phyloP scores from a whole-genome alignment of 768 basidiomycete species.

The Tulasnella sp. region DNA sequence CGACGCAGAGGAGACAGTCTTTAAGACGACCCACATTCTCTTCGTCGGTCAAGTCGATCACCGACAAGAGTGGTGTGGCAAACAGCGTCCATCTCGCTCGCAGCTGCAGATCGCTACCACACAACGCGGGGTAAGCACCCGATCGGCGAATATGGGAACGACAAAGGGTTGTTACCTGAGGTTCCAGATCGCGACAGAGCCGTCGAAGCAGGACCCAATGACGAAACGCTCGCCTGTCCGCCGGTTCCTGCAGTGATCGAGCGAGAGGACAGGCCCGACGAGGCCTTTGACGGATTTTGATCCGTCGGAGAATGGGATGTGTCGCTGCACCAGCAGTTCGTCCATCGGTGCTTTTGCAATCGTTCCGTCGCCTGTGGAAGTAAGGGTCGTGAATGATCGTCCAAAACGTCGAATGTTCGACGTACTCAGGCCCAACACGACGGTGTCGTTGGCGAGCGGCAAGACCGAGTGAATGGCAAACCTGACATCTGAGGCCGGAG shows the following conservation, averaged over 20 bases:
- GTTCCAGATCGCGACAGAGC: slow-evolving; percentile 64
- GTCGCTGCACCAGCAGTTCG: background rate
- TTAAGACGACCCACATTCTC: slow-evolving; percentile 44
- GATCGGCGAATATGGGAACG: too few relatives aligned
- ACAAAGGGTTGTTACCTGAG: slow-evolving; percentile 42
- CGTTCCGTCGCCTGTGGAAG: slow-evolving; percentile 13
- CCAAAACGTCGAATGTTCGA: background rate
- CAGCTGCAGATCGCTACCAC: slow-evolving; percentile 45
- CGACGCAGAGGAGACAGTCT: slow-evolving; percentile 59
- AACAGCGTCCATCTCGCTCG: slow-evolving; percentile 66
- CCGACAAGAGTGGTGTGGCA: slow-evolving; percentile 45
- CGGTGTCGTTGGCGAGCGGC: slow-evolving; percentile 43
- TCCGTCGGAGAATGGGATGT: background rate
- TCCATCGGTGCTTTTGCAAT: slow-evolving; percentile 6
- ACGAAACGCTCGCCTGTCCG: slow-evolving; percentile 50
- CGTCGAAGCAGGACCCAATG: slow-evolving; percentile 66
- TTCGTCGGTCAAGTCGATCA: slow-evolving; percentile 41
- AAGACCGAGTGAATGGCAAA: slow-evolving; percentile 35
- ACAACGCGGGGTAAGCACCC: background rate
- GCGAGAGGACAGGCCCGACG: slow-evolving; percentile 34
- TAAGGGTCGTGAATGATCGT: background rate
- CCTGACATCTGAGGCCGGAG: too few relatives aligned
- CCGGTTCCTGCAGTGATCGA: slow-evolving; percentile 46
- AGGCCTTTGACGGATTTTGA: slow-evolving; percentile 28
- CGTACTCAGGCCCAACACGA: slow-evolving; percentile 57